Percentiles rank a stretch among this genome's conserved stretches.
These are phyloP conservation scores for Phytophthora multivora DNA, from an alignment of 352 stramenopile species.

Conservation along the genomic window DNA sequence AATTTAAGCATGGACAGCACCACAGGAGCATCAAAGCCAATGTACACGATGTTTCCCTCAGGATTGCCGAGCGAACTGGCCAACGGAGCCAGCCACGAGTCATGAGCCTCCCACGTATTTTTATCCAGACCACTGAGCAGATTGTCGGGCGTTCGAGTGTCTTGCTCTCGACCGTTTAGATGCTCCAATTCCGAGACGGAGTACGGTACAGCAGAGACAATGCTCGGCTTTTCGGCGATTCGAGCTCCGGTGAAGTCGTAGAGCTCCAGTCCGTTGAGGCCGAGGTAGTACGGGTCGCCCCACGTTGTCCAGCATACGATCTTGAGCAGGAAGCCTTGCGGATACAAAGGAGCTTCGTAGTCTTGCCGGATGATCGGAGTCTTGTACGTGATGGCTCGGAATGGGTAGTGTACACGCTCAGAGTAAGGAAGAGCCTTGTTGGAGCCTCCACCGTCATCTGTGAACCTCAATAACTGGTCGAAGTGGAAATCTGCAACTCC, in stretches of 20 bases:
- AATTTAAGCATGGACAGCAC: slow-evolving; percentile 87
- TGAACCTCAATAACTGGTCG: slow-evolving; percentile 61
- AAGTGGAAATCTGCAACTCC: slow-evolving; percentile 75
- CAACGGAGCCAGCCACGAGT: slow-evolving; percentile 76
- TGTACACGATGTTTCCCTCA: slow-evolving; percentile 72
- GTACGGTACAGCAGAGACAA: slow-evolving; percentile 59
- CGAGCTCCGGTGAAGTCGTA: slow-evolving; percentile 60
- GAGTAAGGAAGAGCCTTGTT: slow-evolving; percentile 29
- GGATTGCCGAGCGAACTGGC: slow-evolving; percentile 63
- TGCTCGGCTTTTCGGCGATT: slow-evolving; percentile 38
- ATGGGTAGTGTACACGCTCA: slow-evolving; percentile 48
- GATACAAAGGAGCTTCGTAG: slow-evolving; percentile 85
- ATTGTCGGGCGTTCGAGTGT: slow-evolving; percentile 62
- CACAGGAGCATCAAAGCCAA: slow-evolving; percentile 73
- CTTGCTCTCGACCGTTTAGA: slow-evolving; percentile 26
- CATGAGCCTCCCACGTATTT: slow-evolving; percentile 74
- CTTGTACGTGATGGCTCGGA: slow-evolving; percentile 55
- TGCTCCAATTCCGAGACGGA: slow-evolving; percentile 54
- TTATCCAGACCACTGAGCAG: slow-evolving; percentile 71
- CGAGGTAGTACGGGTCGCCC: slow-evolving; percentile 87
- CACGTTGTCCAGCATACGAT: slow-evolving; percentile 81
- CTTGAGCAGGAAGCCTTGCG: slow-evolving; percentile 87
- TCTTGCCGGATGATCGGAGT: slow-evolving; percentile 82
- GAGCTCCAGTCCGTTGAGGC: slow-evolving; percentile 82
- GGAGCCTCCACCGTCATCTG: neutral